Evolutionary conservation across 2,329 filamentous ascomycete species (phyloP), one percentile per base, ranked within the genome.

Genomic region (Diplodia mutila): DNA sequence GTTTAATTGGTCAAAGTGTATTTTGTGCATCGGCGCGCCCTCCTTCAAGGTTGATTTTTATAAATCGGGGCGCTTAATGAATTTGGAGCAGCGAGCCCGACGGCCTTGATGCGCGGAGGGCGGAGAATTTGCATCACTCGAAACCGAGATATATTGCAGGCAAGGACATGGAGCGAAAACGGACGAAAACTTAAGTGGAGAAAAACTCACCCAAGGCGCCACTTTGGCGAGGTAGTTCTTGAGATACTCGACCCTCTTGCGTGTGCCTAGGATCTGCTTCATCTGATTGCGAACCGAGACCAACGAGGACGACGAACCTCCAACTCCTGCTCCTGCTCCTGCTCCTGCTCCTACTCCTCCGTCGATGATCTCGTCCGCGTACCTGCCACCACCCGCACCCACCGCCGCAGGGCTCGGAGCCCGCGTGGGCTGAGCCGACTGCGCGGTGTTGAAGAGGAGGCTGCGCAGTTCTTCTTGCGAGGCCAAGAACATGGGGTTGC

Each of bases 161-260:
- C n/a, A 39, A 12, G n/a, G 9, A 23, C 7, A 23, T 21, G 16
- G 42, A 21, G n/a, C 42, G 37, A 18, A 14, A 37, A 37, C 29
- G 29, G 12, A 11, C 7, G 23, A 27, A 27, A 42, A 14, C 4
- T 2, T 9, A 34, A 27, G n/a, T 16, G 18, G 3, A 34, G 11
- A 66, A 34, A 68, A 34, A 68, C 71, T 67, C 65, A 74, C 74
- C 73, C 73, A 76, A 18, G 74, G 73, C 8, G 75, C 75, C 3
- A 75, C 74, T 25, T 72, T 69, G 4, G 72, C 72, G 42, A 75
- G 71, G 59, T 76, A 76, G 27, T 75, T 75, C 61, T 75, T 75
- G 51, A 76, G 48, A 55, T 75, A 75, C 42, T 75, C 72, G 11
- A 75, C 69, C 2, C 71, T 70, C 48, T 69, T 71, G 42, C 72